Evolutionary conservation across 345 rosid genomes (phyloP), one percentile per base, ranked within the genome.

Genomic region (Brassica incana): DNA sequence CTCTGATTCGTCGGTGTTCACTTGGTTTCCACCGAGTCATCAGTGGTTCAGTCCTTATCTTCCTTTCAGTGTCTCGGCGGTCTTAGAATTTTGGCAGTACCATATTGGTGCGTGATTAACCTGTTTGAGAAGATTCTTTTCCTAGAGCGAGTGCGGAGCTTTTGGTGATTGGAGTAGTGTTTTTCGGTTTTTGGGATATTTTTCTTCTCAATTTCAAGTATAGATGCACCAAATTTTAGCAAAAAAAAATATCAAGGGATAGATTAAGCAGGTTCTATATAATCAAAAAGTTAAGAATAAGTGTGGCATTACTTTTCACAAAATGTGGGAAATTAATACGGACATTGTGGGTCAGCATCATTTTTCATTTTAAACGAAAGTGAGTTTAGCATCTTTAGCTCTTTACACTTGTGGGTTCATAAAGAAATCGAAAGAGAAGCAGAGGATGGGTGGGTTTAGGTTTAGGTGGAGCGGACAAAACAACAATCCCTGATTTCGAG

Each of bases 401-500:
- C 45, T 38, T 23, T 25, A 65, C 5, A 59, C 56, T 63, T 70
- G 20, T 64, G n/a, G 63, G 23, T 78, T 27, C 29, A 38, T 65
- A 72, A 72, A 78, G 18, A 69, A 69, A 69, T 15, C 0, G 0
- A 50, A 7, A 20, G 10, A 3, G 20, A 6, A 16, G 59, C 23
- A 69, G 69, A 61, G 75, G 40, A 75, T 75, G 68, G 38, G 76
- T 80, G 54, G 72, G 79, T 70, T 80, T 75, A 75, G 52, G 83
- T 69, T 50, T 35, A 70, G 54, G 54, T 62, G 70, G 14, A 68
- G 75, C 50, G 32, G 75, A 74, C 70, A 75, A 80, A 80, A 80
- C 79, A 75, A 75, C 30, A 69, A 65, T 63, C 67, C 83, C 83
- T 80, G 72, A 71, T 80, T 75, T 80, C 71, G 83, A 80, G 80